These are phyloP conservation scores for Tuber melanosporum DNA, from an alignment of 495 filamentous ascomycete genomes.

Conservation along the genomic window DNA sequence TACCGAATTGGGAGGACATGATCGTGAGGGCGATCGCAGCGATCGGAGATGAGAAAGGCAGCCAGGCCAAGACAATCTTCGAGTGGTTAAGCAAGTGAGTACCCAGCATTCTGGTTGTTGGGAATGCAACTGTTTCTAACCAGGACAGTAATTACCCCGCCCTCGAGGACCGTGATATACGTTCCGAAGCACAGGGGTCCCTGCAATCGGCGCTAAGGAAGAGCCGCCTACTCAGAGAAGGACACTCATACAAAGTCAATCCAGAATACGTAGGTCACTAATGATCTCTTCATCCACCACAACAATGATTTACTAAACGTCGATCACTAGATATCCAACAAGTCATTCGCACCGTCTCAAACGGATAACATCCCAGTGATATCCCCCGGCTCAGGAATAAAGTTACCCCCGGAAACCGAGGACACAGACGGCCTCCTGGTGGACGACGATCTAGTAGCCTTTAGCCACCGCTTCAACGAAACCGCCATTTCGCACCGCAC, in stretches of 20 bases:
- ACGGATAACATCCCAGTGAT: conserved; percentile 29
- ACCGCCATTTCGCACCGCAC: not conserved
- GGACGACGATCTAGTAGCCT: conserved; percentile 36
- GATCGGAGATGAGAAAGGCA: conserved; percentile 33
- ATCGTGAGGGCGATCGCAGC: conserved; percentile 36
- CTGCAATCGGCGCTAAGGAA: conserved; percentile 38
- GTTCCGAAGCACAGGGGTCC: conserved; percentile 33
- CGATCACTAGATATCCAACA: conserved; percentile 4
- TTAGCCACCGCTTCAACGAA: conserved; percentile 33
- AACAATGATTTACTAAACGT: not conserved
- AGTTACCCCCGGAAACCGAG: conserved; percentile 35
- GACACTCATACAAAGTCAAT: conserved; percentile 39
- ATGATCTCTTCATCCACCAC: not conserved
- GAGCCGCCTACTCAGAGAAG: conserved; percentile 34
- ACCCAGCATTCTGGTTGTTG: not conserved
- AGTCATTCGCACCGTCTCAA: not conserved
- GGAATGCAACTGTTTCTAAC: not conserved
- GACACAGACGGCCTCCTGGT: conserved; percentile 30
- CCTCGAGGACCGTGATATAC: conserved; percentile 37
- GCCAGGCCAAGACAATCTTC: conserved; percentile 40
- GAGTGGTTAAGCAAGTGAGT: conserved; percentile 42
- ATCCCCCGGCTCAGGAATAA: conserved; percentile 38
- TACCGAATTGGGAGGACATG: conserved; percentile 41
- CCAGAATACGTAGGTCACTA: conserved; percentile 17
- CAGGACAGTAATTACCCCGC: conserved; percentile 36